Conservation (phyloP, 495 filamentous ascomycete genomes). For the Mycothermus thermophilus region DNA sequence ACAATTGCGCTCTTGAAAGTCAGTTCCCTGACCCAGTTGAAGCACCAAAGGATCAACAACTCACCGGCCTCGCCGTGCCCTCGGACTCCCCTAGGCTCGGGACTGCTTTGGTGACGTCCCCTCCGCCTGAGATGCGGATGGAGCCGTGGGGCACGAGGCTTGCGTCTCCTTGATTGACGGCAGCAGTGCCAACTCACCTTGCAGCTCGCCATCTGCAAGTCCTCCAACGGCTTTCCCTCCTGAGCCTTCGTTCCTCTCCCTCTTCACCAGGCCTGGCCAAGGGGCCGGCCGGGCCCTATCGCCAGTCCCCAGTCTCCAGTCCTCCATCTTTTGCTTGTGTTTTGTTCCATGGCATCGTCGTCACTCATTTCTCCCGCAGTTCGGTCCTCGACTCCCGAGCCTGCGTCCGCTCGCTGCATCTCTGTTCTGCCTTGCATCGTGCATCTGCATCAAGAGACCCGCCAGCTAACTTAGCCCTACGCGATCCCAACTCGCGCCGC, state of each 20-base stretch:
- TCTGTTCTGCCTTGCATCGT: conserved; percentile 5
- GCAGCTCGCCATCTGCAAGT: conserved; percentile 28
- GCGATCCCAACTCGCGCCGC: too few species aligned
- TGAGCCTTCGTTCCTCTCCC: conserved; percentile 5
- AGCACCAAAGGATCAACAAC: too few species aligned
- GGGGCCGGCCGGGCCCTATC: neutral
- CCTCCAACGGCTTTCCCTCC: conserved; percentile 28
- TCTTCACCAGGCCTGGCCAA: neutral
- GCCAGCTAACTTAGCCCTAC: too few species aligned
- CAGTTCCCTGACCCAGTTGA: too few species aligned
- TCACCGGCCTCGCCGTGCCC: too few species aligned
- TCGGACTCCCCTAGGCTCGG: too few species aligned
- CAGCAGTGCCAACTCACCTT: conserved; percentile 34
- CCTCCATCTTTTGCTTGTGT: too few species aligned
- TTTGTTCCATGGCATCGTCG: conserved; percentile 13
- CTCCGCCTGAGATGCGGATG: conserved; percentile 4
- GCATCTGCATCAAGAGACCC: conserved; percentile 11
- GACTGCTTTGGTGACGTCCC: too few species aligned
- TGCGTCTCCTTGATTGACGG: conserved; percentile 14
- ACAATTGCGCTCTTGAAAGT: too few species aligned
- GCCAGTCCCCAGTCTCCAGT: too few species aligned
- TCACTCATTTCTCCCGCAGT: conserved; percentile 1
- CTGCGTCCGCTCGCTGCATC: conserved; percentile 5
- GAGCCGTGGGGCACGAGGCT: conserved; percentile 5
- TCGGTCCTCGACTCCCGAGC: neutral